These are phyloP conservation scores for Physcia stellaris DNA, from an alignment of 495 filamentous ascomycete species.

Conservation along the genomic window DNA sequence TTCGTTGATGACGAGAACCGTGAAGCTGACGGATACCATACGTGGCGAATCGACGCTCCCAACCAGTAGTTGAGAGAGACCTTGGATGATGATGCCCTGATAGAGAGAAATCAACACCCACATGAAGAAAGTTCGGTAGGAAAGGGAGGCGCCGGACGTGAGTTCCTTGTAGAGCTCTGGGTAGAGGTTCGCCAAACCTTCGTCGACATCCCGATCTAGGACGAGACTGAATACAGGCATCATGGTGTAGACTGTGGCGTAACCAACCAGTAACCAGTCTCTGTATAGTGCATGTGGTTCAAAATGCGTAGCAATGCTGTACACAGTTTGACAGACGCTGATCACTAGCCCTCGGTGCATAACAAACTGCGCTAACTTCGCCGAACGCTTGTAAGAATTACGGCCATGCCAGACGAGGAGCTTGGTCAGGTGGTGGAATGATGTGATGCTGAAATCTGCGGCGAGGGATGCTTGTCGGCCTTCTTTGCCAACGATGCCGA, in stretches of 20 bases:
- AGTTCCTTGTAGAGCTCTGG: slow-evolving; percentile 96
- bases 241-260: slow-evolving; percentile 93
- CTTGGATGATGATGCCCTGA: slow-evolving; percentile 89
- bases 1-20: slow-evolving; percentile 86
- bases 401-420: slow-evolving; percentile 95
- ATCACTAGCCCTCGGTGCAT: slow-evolving; percentile 96
- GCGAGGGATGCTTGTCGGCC: slow-evolving; percentile 88
- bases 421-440: slow-evolving; percentile 94
- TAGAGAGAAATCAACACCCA: slow-evolving; percentile 96
- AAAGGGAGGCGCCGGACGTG: slow-evolving; percentile 68
- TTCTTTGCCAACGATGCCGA: slow-evolving; percentile 97
- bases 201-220: slow-evolving; percentile 88
- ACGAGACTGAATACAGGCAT: slow-evolving; percentile 91
- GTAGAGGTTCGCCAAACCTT: slow-evolving; percentile 83
- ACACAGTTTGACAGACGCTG: slow-evolving; percentile 91
- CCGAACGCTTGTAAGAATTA: slow-evolving; percentile 89
- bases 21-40: slow-evolving; percentile 87
- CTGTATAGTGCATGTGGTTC: slow-evolving; percentile 90
- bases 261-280: slow-evolving; percentile 95
- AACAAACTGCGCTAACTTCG: slow-evolving; percentile 94
- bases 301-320: slow-evolving; percentile 79
- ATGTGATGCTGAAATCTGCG: slow-evolving; percentile 88
- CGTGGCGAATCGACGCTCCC: slow-evolving; percentile 48
- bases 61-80: slow-evolving; percentile 74
- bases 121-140: slow-evolving; percentile 87